These are phyloP conservation scores for Alternaria viburni DNA, from an alignment of 2,329 filamentous ascomycete species.

Conservation along the genomic window DNA sequence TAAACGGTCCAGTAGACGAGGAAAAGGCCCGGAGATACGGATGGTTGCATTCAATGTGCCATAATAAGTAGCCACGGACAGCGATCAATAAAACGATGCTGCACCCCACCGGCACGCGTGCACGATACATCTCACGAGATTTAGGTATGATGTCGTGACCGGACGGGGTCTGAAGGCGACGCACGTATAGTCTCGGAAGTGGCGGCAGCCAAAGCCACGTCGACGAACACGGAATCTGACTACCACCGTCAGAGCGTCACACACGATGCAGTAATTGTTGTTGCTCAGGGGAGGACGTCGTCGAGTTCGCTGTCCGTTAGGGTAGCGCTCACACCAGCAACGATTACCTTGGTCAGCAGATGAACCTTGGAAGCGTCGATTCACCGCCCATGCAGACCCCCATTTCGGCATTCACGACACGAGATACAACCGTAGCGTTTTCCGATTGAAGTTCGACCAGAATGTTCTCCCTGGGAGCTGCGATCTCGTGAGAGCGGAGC, in stretches of 20 bases:
- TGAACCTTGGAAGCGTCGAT: neutral
- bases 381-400: neutral
- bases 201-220: neutral
- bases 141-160: conserved; percentile 1
- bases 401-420: neutral
- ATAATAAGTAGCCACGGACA: conserved; percentile 27
- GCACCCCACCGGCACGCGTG: conserved; percentile 18
- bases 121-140: conserved; percentile 9
- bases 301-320: neutral
- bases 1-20: conserved; percentile 27
- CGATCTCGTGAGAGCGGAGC: neutral
- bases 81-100: conserved; percentile 40
- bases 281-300: neutral
- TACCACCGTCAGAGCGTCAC: neutral
- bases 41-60: conserved; percentile 37
- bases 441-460: neutral
- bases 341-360: neutral
- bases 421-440: neutral
- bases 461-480: neutral
- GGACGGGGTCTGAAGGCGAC: neutral
- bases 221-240: conserved; percentile 1
- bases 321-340: neutral
- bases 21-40: conserved; percentile 33
- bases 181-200: neutral
- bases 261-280: neutral